phyloP scores from a whole-genome alignment of 805 yeast species.

The Maudiozyma turicensis region DNA sequence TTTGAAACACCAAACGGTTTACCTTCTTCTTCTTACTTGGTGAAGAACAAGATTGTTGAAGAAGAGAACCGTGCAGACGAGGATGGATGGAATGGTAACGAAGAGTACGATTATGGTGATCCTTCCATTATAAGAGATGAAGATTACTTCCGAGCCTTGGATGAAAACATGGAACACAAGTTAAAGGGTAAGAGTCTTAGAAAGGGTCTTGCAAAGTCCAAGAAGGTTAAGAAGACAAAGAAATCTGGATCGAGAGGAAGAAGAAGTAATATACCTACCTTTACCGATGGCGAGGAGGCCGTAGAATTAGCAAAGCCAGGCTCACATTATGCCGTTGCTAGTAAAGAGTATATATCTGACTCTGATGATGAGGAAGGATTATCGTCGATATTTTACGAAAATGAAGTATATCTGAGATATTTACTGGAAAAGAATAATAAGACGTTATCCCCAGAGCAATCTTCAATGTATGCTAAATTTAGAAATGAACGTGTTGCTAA shows the following conservation, averaged over 20 bases:
- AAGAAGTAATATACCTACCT: slow-evolving; percentile 8
- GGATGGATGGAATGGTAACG: slow-evolving; percentile 18
- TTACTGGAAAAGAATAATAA: slow-evolving; percentile 23
- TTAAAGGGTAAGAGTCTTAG: slow-evolving; percentile 4
- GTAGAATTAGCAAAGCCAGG: neutral
- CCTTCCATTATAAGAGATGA: slow-evolving; percentile 16
- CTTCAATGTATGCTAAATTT: slow-evolving; percentile 18
- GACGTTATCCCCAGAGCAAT: slow-evolving; percentile 17
- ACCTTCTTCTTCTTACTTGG: slow-evolving; percentile 21
- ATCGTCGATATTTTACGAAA: slow-evolving; percentile 26
- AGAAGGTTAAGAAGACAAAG: neutral
- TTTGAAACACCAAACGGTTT: slow-evolving; percentile 23
- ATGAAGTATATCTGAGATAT: slow-evolving; percentile 28
- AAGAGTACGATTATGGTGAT: slow-evolving; percentile 16
- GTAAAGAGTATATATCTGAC: slow-evolving; percentile 27
- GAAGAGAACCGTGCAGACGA: slow-evolving; percentile 3
- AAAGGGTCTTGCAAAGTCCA: slow-evolving; percentile 18
- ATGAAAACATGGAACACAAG: slow-evolving; percentile 4
- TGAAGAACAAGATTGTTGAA: slow-evolving; percentile 8
- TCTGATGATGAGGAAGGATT: slow-evolving; percentile 22
- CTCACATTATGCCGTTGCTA: slow-evolving; percentile 10
- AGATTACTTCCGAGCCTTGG: slow-evolving; percentile 23
- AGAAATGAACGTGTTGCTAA: slow-evolving; percentile 21
- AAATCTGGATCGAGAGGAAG: slow-evolving; percentile 2
- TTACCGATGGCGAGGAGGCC: slow-evolving; percentile 7